Conservation (phyloP, 768 basidiomycete species). For the Lactifluus pinguis region DNA sequence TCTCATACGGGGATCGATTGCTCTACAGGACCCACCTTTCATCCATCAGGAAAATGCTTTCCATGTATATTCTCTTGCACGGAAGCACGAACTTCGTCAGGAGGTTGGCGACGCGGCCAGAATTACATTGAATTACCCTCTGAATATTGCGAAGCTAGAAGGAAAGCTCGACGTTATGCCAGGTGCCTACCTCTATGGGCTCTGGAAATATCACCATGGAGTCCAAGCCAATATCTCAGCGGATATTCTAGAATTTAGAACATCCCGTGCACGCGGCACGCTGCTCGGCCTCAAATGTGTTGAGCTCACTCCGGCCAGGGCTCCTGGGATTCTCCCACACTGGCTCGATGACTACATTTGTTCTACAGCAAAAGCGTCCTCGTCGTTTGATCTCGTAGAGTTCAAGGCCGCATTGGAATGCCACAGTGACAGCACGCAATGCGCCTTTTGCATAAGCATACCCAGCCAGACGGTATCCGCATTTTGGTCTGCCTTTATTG, state of each 20-base stretch:
- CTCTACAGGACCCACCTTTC: neutral
- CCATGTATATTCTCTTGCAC: neutral
- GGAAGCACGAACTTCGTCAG: neutral
- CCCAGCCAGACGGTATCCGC: neutral
- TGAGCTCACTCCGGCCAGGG: no score
- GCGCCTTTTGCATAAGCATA: neutral
- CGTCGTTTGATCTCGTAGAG: neutral
- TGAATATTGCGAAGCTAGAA: neutral
- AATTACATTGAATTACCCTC: neutral
- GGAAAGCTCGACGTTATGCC: neutral
- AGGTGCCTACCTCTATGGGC: neutral
- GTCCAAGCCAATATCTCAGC: neutral
- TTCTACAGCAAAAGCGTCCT: neutral
- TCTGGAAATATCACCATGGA: neutral
- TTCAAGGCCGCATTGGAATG: neutral
- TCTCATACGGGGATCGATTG: neutral
- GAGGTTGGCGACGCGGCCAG: neutral
- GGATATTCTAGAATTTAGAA: neutral
- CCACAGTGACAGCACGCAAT: neutral
- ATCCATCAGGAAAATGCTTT: neutral
- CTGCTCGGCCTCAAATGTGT: neutral
- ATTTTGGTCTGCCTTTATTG: conserved; percentile 4
- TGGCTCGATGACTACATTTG: conserved; percentile 5
- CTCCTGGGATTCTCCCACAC: neutral
- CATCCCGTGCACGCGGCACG: neutral